A percentile compares a stretch with the other conserved stretches of the same genome.
Evolutionary conservation across 2,329 filamentous ascomycete genomes (phyloP).

Genomic region (Colletotrichum lupini): DNA sequence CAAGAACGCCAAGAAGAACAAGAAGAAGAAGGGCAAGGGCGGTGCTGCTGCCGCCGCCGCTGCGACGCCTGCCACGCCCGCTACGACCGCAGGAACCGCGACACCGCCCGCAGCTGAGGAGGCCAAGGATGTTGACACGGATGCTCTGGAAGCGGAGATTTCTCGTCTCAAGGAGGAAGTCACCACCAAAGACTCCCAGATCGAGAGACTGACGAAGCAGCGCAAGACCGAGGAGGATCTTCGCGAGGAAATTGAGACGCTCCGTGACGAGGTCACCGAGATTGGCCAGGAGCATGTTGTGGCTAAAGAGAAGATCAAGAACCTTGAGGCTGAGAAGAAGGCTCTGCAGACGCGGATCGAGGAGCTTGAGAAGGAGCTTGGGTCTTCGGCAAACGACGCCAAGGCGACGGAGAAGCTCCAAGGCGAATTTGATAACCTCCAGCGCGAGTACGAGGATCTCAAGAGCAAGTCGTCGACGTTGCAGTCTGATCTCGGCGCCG

Average conservation of each 20-base stretch:
- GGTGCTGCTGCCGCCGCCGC: slow-evolving; percentile 54
- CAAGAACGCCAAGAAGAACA: slow-evolving; percentile 67
- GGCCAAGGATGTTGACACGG: slow-evolving; percentile 43
- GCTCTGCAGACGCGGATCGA: slow-evolving; percentile 72
- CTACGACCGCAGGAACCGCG: slow-evolving; percentile 46
- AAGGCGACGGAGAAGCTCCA: slow-evolving; percentile 66
- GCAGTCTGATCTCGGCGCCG: slow-evolving; percentile 85
- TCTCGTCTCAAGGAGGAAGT: slow-evolving; percentile 63
- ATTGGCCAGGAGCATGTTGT: slow-evolving; percentile 88
- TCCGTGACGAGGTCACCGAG: slow-evolving; percentile 82
- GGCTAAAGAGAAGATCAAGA: slow-evolving; percentile 80
- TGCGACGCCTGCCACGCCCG: slow-evolving; percentile 18
- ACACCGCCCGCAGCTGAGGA: slow-evolving; percentile 41
- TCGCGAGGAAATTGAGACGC: slow-evolving; percentile 84
- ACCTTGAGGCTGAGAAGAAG: slow-evolving; percentile 75
- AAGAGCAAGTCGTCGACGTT: slow-evolving; percentile 76
- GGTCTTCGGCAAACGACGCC: slow-evolving; percentile 46
- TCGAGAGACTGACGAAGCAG: slow-evolving; percentile 76
- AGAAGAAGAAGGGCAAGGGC: slow-evolving; percentile 84
- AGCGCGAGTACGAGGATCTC: slow-evolving; percentile 72
- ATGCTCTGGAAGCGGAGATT: slow-evolving; percentile 60
- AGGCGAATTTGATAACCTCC: slow-evolving; percentile 67
- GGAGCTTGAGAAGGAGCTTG: slow-evolving; percentile 78
- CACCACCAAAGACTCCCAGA: slow-evolving; percentile 75
- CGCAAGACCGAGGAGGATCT: slow-evolving; percentile 82